Conservation (phyloP, 176 grass and related monocot species). For the Carex myosuroides region DNA sequence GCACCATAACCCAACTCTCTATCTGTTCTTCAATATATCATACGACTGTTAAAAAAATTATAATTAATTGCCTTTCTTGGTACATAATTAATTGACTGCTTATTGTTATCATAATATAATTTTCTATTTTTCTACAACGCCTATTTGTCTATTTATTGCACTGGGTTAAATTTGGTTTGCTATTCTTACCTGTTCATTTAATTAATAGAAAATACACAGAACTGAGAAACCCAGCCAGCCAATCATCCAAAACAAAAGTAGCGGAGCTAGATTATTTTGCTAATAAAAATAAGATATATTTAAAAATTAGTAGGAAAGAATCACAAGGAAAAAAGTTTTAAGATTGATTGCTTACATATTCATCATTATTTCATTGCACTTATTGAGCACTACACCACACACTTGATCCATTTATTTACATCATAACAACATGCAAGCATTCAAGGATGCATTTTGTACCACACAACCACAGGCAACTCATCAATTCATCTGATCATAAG, state of each 20-base stretch:
- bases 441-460: neutral
- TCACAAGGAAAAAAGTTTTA: neutral
- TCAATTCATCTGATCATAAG: neutral
- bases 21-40: neutral
- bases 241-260: neutral
- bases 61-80: neutral
- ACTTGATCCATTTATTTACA: slow-evolving; percentile 5
- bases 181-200: neutral
- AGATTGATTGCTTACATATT: neutral
- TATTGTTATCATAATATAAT: too few relatives aligned
- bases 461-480: neutral
- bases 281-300: neutral
- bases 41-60: neutral
- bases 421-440: neutral
- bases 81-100: neutral
- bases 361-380: neutral
- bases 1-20: too few relatives aligned
- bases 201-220: neutral
- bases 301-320: neutral
- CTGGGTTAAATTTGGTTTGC: neutral
- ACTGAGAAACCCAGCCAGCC: neutral
- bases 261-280: neutral
- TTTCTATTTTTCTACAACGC: neutral
- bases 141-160: neutral
- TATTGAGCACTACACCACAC: neutral